Evolutionary conservation across 441 rosid species (phyloP).

Genomic region (Eruca vesicaria): DNA sequence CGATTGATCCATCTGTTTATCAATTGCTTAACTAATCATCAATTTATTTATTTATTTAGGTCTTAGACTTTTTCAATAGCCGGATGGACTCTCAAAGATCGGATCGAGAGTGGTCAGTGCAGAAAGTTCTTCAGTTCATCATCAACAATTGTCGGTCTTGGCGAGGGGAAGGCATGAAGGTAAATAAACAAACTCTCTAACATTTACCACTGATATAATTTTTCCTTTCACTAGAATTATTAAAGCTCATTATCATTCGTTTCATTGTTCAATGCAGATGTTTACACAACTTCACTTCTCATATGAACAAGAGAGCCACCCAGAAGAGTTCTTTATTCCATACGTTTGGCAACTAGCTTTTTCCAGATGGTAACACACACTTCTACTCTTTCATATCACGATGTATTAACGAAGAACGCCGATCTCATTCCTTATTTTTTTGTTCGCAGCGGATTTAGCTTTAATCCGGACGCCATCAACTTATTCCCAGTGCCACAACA

Average conservation of each 20-base stretch:
- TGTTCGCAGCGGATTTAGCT: conserved; percentile 56
- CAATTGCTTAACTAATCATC: background rate
- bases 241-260: background rate
- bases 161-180: conserved; percentile 99
- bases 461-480: conserved; percentile 57
- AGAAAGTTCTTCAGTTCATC: conserved; percentile 84
- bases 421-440: conserved; percentile 8
- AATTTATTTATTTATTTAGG: conserved; percentile 51
- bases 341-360: conserved; percentile 89
- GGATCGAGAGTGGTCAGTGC: conserved; percentile 96
- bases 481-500: conserved; percentile 60
- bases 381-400: background rate
- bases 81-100: conserved; percentile 85
- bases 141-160: conserved; percentile 82
- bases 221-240: background rate
- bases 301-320: conserved; percentile 97
- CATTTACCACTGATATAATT: background rate
- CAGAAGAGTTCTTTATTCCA: conserved; percentile 97
- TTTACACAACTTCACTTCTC: conserved; percentile 97
- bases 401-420: background rate
- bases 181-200: conserved; percentile 16
- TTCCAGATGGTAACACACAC: conserved; percentile 53
- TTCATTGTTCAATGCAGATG: conserved; percentile 53
- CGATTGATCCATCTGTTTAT: background rate
- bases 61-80: conserved; percentile 87